Percentiles rank a stretch among this genome's conserved stretches.
Evolutionary conservation across 2,329 filamentous ascomycete species (phyloP).

Genomic region (Sporothrix variecibatus): DNA sequence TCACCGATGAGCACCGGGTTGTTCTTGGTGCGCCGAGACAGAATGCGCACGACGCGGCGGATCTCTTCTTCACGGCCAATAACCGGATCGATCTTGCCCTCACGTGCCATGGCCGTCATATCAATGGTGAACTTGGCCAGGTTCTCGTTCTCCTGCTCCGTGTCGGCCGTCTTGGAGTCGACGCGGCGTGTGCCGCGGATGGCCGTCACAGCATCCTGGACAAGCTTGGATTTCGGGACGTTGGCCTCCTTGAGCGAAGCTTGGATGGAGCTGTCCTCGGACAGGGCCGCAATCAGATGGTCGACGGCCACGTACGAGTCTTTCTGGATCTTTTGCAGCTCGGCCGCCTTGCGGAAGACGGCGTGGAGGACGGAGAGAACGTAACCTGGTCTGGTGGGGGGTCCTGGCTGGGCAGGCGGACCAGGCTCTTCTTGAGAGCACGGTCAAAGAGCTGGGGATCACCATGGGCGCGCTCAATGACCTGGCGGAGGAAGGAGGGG

Average conservation of each 20-base stretch:
- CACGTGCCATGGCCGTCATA: constrained; percentile 93
- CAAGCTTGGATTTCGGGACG: constrained; percentile 84
- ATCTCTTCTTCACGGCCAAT: constrained; percentile 98
- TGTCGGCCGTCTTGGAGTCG: constrained; percentile 93
- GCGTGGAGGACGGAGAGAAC: constrained; percentile 81
- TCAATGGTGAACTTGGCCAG: constrained; percentile 98
- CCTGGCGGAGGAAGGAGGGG: constrained; percentile 84
- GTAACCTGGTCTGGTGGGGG: constrained; percentile 88
- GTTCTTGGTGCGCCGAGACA: constrained; percentile 95
- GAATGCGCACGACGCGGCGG: constrained; percentile 83
- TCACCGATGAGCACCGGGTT: constrained; percentile 98
- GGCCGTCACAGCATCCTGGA: constrained; percentile 86
- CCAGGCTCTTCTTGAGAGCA: constrained; percentile 85
- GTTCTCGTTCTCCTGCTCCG: constrained; percentile 90
- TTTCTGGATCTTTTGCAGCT: constrained; percentile 95
- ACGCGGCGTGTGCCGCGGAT: constrained; percentile 92
- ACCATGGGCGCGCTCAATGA: constrained; percentile 89
- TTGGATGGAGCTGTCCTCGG: constrained; percentile 77
- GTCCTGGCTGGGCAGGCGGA: constrained; percentile 90
- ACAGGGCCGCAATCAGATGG: constrained; percentile 83
- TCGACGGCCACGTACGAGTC: constrained; percentile 94
- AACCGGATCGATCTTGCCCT: constrained; percentile 97
- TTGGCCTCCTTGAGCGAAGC: constrained; percentile 79
- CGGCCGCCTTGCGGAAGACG: constrained; percentile 79
- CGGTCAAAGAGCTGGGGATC: constrained; percentile 88